Evolutionary conservation across 257 asterid species (phyloP).

Genomic region (Rauvolfia tetraphylla): DNA sequence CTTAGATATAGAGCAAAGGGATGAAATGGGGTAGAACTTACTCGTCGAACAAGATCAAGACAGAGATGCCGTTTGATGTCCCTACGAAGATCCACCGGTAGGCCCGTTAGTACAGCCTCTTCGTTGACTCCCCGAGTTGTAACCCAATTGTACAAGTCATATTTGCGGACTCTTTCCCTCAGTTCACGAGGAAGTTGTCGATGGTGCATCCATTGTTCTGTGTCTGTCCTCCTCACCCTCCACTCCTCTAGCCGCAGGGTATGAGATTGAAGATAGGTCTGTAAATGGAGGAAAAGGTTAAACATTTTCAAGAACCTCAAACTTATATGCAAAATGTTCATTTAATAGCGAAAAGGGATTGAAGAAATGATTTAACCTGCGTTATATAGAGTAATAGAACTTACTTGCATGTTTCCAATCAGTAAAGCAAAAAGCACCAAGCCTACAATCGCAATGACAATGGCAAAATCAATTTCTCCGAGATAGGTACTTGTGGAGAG

Average conservation of each 20-base stretch:
- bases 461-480: constrained; percentile 60
- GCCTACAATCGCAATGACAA: constrained; percentile 58
- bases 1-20: not conserved
- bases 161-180: constrained; percentile 49
- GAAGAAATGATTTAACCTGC: not conserved
- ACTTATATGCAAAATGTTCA: not conserved
- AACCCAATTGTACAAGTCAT: constrained; percentile 55
- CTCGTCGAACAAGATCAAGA: constrained; percentile 67
- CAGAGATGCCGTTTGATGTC: constrained; percentile 68
- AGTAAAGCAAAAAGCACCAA: constrained; percentile 64
- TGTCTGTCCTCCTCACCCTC: constrained; percentile 62
- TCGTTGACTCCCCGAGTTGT: constrained; percentile 66
- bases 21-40: constrained; percentile 25
- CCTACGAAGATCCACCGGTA: constrained; percentile 64
- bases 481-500: constrained; percentile 49
- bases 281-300: not conserved
- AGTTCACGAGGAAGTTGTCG: constrained; percentile 58
- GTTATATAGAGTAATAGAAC: not conserved
- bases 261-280: constrained; percentile 61
- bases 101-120: constrained; percentile 41
- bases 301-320: not conserved
- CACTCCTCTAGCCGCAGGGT: constrained; percentile 62
- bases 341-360: not conserved
- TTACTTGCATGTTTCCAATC: constrained; percentile 79
- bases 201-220: constrained; percentile 75